phyloP scores from a whole-genome alignment of 768 basidiomycete species.

The Suillus bovinus region DNA sequence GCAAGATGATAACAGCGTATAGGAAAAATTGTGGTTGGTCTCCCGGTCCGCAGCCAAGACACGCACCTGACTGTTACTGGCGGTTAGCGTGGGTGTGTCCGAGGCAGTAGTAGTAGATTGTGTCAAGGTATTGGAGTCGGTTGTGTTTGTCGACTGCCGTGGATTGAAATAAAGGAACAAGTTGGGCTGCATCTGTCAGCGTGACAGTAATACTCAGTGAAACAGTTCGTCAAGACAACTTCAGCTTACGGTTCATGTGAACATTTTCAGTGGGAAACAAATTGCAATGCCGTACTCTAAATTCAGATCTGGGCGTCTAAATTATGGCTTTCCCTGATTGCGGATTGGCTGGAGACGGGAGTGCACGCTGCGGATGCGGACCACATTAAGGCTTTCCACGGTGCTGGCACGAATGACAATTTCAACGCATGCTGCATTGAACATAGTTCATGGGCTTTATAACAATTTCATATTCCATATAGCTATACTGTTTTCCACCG shows the following conservation, averaged over 20 bases:
- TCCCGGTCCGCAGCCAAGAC: neutral
- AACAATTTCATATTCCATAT: neutral
- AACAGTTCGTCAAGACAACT: neutral
- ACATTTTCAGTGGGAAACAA: neutral
- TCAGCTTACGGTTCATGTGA: neutral
- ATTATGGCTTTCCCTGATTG: neutral
- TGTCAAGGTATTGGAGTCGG: neutral
- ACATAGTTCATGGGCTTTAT: neutral
- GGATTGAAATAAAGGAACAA: neutral
- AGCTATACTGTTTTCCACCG: neutral
- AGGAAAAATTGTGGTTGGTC: neutral
- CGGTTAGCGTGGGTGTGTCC: neutral
- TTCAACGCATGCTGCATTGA: neutral
- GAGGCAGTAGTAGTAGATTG: neutral
- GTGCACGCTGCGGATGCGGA: neutral
- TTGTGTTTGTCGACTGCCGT: neutral
- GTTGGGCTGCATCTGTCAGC: neutral
- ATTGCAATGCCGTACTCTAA: neutral
- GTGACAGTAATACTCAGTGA: no score
- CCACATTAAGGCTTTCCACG: neutral
- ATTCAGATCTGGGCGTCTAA: neutral
- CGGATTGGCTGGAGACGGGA: neutral
- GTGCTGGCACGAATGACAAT: neutral
- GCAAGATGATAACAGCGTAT: neutral
- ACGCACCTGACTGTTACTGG: neutral